Conservation (phyloP, 148 eudicot species). For the Spergularia bocconei region DNA sequence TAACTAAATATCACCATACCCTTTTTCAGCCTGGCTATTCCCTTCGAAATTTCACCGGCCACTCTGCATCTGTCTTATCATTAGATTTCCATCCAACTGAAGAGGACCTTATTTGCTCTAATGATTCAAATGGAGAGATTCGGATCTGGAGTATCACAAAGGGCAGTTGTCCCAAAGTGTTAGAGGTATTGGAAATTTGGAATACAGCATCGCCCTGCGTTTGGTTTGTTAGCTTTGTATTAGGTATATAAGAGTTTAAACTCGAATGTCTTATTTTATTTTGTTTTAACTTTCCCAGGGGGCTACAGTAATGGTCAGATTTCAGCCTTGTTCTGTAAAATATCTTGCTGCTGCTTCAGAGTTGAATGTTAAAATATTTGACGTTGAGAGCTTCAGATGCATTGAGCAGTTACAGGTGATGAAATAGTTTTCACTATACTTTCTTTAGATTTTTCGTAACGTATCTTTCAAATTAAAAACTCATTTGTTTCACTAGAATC, state of each 20-base stretch:
- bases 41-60: conserved; percentile 49
- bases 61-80: conserved; percentile 44
- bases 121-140: conserved; percentile 49
- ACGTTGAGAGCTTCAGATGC: conserved; percentile 26
- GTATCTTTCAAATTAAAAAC: no score
- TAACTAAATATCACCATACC: neutral
- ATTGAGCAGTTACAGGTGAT: conserved; percentile 32
- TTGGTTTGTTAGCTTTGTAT: conserved; percentile 1
- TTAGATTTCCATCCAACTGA: conserved; percentile 51
- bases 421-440: neutral
- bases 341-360: conserved; percentile 47
- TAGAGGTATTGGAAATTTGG: conserved; percentile 31
- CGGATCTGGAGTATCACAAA: conserved; percentile 47
- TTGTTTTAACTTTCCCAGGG: conserved; percentile 27
- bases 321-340: conserved; percentile 41
- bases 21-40: conserved; percentile 51
- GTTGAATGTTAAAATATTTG: conserved; percentile 29
- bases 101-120: conserved; percentile 47
- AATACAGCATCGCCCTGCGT: neutral
- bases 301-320: conserved; percentile 43
- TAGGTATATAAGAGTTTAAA: neutral
- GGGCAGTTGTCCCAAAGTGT: conserved; percentile 40
- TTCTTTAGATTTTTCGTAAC: no score
- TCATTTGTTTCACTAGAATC: no score
- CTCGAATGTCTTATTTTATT: neutral